Conservation (phyloP, 176 grass and related monocot genomes). For the Oryza punctata region DNA sequence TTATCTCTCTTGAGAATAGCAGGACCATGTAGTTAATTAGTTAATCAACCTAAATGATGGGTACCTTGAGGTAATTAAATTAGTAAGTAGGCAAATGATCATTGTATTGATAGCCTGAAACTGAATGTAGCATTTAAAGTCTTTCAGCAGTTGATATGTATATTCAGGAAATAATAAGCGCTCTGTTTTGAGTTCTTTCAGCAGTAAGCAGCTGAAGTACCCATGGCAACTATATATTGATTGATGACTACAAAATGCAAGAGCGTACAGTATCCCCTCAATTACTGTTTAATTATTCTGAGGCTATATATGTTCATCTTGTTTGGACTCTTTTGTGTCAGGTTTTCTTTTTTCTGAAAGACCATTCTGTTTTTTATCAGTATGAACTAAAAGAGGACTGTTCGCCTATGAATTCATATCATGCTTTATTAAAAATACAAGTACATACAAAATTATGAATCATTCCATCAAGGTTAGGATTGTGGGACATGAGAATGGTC, state of each 20-base stretch:
- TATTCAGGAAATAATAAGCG: neutral
- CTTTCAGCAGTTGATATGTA: neutral
- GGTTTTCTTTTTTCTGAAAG: neutral
- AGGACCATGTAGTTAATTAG: no score
- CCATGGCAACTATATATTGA: slow-evolving; percentile 5
- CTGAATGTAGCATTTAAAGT: neutral
- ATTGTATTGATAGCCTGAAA: neutral
- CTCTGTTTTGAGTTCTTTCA: neutral
- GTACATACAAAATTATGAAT: neutral
- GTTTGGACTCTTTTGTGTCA: neutral
- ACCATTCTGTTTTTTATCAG: slow-evolving; percentile 1
- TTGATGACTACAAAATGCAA: slow-evolving; percentile 33
- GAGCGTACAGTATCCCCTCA: neutral
- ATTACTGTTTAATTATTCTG: neutral
- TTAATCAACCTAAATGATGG: neutral
- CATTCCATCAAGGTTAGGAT: neutral
- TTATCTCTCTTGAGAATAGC: neutral
- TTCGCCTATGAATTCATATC: neutral
- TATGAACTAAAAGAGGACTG: neutral
- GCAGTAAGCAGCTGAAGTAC: neutral
- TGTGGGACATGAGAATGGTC: neutral
- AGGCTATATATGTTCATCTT: no score
- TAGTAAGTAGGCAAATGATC: neutral
- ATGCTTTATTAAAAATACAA: neutral
- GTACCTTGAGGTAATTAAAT: slow-evolving; percentile 22